Conservation (phyloP, 176 grass and related monocot species). For the Panicum miliaceum region DNA sequence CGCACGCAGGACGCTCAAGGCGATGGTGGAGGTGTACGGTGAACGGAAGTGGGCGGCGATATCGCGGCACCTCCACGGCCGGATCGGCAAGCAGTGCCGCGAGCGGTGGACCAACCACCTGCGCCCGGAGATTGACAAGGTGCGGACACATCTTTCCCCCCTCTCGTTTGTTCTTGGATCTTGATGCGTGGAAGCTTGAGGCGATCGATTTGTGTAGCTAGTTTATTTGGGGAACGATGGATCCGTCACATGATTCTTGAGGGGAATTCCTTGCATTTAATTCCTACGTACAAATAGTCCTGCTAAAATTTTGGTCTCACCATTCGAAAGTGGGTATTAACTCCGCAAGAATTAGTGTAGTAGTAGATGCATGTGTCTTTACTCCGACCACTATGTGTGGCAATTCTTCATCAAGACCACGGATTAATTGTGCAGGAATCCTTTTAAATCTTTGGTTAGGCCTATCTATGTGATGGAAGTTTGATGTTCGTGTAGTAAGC, state of each 20-base stretch:
- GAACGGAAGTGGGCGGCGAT: slow-evolving; percentile 74
- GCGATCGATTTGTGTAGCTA: neutral
- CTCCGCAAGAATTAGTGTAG: slow-evolving; percentile 10
- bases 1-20: slow-evolving; percentile 45
- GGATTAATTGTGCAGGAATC: neutral
- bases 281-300: slow-evolving; percentile 2
- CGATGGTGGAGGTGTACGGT: slow-evolving; percentile 58
- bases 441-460: neutral
- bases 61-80: slow-evolving; percentile 55
- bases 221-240: neutral
- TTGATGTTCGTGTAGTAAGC: neutral
- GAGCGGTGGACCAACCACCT: slow-evolving; percentile 93
- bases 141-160: neutral
- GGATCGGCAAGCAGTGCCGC: slow-evolving; percentile 85
- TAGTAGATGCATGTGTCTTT: slow-evolving; percentile 35
- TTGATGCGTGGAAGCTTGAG: neutral
- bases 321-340: slow-evolving; percentile 36
- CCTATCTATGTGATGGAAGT: neutral
- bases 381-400: slow-evolving; percentile 28
- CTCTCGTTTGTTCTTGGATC: neutral
- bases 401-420: slow-evolving; percentile 8
- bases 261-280: neutral
- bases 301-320: neutral
- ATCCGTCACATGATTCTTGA: neutral
- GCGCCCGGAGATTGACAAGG: slow-evolving; percentile 72